Conservation (phyloP, 306 rosid species). For the Benincasa hispida region DNA sequence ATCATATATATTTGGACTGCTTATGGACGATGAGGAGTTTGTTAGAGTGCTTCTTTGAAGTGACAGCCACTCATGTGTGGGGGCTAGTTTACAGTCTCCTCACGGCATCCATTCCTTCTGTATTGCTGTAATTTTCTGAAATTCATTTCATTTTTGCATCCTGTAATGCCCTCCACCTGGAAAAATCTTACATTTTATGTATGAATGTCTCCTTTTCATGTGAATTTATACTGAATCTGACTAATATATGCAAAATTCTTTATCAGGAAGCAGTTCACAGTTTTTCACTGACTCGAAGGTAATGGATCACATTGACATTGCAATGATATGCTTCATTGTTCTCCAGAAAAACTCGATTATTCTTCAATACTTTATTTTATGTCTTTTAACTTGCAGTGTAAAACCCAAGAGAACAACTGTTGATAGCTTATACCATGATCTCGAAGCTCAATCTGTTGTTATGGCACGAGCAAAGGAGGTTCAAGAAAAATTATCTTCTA, state of each 20-base stretch:
- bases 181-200: not conserved
- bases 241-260: not conserved
- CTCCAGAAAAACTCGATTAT: not conserved
- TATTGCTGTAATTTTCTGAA: not conserved
- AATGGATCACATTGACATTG: not conserved
- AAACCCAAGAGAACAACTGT: slow-evolving; percentile 7
- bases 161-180: not conserved
- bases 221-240: not conserved
- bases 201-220: not conserved
- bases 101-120: not conserved
- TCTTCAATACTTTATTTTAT: not conserved
- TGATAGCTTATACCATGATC: not conserved
- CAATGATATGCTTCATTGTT: not conserved
- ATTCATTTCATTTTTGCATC: not conserved
- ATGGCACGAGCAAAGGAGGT: slow-evolving; percentile 11
- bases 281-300: not conserved
- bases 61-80: not conserved
- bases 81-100: not conserved
- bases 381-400: not conserved
- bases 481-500: slow-evolving; percentile 12
- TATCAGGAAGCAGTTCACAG: not conserved
- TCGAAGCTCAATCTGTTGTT: not conserved
- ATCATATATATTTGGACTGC: not conserved
- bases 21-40: not conserved
- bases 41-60: not conserved